Conservation (phyloP, 495 filamentous ascomycete genomes). For the Lichina pygmaea region DNA sequence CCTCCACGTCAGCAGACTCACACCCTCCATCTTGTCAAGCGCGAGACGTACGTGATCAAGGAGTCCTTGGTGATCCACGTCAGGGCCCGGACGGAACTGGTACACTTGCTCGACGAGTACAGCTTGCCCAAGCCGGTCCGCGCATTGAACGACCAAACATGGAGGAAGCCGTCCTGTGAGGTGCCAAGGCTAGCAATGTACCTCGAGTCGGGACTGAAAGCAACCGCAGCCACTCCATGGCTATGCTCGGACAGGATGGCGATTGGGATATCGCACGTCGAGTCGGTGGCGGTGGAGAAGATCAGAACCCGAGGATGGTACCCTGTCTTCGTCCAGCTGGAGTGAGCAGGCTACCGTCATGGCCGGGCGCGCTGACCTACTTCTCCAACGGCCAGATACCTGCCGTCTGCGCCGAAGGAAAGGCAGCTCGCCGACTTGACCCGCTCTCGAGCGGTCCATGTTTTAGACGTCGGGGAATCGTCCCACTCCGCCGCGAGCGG, state of each 20-base stretch:
- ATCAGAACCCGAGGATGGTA: conserved; percentile 80
- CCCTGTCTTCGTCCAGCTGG: conserved; percentile 28
- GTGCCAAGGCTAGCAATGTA: conserved; percentile 74
- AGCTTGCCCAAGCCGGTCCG: conserved; percentile 64
- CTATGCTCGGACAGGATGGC: conserved; percentile 69
- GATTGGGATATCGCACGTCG: conserved; percentile 54
- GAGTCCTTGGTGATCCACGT: conserved; percentile 33
- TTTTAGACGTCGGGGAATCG: conserved; percentile 37
- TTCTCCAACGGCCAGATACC: conserved; percentile 77
- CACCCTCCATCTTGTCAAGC: not conserved
- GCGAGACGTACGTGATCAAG: not conserved
- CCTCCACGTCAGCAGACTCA: no score
- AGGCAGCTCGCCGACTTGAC: conserved; percentile 94
- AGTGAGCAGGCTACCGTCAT: not conserved
- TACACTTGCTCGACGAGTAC: conserved; percentile 87
- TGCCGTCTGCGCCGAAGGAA: conserved; percentile 70
- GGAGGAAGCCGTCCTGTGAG: conserved; percentile 79
- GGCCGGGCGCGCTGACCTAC: conserved; percentile 13
- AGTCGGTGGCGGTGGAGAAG: conserved; percentile 52
- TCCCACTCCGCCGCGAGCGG: conserved; percentile 15
- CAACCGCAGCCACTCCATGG: conserved; percentile 65
- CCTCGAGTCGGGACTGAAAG: conserved; percentile 68
- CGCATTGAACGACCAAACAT: conserved; percentile 65
- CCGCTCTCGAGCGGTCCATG: conserved; percentile 64
- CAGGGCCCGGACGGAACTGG: conserved; percentile 53